A percentile compares a stretch with the other conserved stretches of the same genome.
phyloP scores from a whole-genome alignment of 495 filamentous ascomycete species.

The Lentithecium fluviatile region DNA sequence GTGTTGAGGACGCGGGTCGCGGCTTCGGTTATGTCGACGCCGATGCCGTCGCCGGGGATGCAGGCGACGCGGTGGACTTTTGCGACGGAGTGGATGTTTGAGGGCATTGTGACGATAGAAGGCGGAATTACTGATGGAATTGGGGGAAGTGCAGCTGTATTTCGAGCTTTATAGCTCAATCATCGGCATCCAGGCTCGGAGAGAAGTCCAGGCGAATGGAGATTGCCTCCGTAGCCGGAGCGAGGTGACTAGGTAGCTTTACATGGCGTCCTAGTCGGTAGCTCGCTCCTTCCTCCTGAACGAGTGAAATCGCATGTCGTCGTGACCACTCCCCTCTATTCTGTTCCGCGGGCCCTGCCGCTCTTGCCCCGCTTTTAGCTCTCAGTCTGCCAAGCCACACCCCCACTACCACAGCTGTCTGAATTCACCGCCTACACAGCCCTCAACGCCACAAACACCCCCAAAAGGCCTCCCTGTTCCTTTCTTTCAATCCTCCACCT shows the following conservation, averaged over 20 bases:
- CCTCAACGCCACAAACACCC: not conserved
- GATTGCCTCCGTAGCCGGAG: too few relatives aligned
- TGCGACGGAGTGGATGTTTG: conserved; percentile 10
- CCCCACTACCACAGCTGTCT: not conserved
- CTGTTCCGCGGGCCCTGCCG: too few relatives aligned
- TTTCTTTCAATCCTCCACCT: too few relatives aligned
- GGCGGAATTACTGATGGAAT: not conserved
- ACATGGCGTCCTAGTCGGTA: too few relatives aligned
- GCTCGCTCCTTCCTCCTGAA: too few relatives aligned
- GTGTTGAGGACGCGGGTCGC: conserved; percentile 40
- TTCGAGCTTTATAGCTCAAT: not conserved
- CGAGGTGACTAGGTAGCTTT: too few relatives aligned
- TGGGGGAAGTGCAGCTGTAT: not conserved
- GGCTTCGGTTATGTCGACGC: conserved; percentile 45
- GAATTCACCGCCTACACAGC: not conserved
- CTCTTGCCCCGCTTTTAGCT: too few relatives aligned
- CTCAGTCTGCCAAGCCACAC: too few relatives aligned
- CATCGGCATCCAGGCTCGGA: not conserved
- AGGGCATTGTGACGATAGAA: conserved; percentile 11
- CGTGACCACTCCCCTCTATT: too few relatives aligned
- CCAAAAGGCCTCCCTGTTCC: too few relatives aligned
- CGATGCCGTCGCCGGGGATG: conserved; percentile 48
- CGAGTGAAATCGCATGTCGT: too few relatives aligned
- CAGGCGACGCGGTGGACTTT: conserved; percentile 43
- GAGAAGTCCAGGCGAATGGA: not conserved